Conservation (phyloP, 495 filamentous ascomycete genomes). For the Glarea lozoyensis region DNA sequence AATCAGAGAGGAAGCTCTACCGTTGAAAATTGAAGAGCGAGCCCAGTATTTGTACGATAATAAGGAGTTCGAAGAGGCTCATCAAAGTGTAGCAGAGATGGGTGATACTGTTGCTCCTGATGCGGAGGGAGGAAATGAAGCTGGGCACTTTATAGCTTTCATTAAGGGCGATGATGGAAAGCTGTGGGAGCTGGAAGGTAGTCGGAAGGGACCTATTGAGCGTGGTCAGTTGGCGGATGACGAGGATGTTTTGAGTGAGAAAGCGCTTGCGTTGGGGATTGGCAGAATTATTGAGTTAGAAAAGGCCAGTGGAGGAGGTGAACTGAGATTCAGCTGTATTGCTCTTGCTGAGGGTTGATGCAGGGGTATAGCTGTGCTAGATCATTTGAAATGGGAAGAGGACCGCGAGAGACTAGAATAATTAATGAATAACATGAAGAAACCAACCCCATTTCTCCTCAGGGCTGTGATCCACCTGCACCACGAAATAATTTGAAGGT, state of each 20-base stretch:
- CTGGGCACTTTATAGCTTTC: conserved; percentile 70
- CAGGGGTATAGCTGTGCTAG: too few species aligned
- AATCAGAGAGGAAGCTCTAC: conserved; percentile 36
- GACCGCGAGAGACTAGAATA: too few species aligned
- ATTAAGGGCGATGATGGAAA: conserved; percentile 55
- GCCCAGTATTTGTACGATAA: conserved; percentile 67
- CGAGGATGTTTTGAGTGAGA: conserved; percentile 63
- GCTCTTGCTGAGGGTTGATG: too few species aligned
- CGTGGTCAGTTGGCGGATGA: conserved; percentile 51
- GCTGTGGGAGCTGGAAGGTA: conserved; percentile 74
- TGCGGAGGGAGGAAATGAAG: conserved; percentile 33
- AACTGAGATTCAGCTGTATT: conserved; percentile 66
- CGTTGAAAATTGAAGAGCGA: conserved; percentile 39
- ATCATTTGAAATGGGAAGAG: too few species aligned
- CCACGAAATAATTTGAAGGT: too few species aligned
- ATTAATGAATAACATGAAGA: too few species aligned
- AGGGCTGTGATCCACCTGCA: too few species aligned
- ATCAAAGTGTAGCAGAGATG: conserved; percentile 52
- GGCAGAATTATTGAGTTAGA: conserved; percentile 52
- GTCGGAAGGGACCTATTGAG: conserved; percentile 61
- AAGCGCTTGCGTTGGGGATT: conserved; percentile 53
- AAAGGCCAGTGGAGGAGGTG: conserved; percentile 45
- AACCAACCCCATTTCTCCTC: too few species aligned
- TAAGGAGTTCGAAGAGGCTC: conserved; percentile 57
- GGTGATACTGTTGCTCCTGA: conserved; percentile 60